These are phyloP conservation scores for Podospora pseudocomata DNA, from an alignment of 495 filamentous ascomycete species.

Conservation along the genomic window DNA sequence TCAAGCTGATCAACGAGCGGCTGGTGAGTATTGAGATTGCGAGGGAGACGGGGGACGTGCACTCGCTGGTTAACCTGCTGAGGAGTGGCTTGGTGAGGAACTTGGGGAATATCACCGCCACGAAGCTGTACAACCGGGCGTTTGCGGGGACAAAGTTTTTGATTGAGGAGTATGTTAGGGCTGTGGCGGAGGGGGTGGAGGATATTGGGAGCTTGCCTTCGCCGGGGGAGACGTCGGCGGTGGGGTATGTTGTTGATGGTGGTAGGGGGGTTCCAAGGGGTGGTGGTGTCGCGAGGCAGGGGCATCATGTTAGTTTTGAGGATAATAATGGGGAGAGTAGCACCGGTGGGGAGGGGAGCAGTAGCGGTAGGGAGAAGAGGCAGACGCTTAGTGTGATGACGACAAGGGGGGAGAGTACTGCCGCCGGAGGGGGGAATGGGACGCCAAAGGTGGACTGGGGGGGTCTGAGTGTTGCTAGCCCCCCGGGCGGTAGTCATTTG, in stretches of 20 bases:
- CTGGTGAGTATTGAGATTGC: slow-evolving; percentile 67
- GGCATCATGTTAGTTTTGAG: slow-evolving; percentile 15
- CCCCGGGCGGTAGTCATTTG: not conserved
- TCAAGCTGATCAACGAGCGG: slow-evolving; percentile 76
- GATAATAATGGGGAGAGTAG: slow-evolving; percentile 9
- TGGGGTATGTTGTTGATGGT: not conserved
- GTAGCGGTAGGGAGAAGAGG: not conserved
- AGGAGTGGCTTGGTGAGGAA: slow-evolving; percentile 87
- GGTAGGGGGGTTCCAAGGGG: not conserved
- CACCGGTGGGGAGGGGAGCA: not conserved
- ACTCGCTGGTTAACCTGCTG: slow-evolving; percentile 71
- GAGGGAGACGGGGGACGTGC: slow-evolving; percentile 71
- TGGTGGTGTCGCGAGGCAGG: not conserved
- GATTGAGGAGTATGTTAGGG: slow-evolving; percentile 87
- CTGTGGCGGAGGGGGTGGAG: slow-evolving; percentile 73
- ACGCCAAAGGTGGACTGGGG: not conserved
- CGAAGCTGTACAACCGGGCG: slow-evolving; percentile 78
- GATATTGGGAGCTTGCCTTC: slow-evolving; percentile 73
- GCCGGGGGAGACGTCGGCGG: slow-evolving; percentile 26
- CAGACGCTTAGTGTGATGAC: not conserved
- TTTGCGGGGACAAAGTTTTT: slow-evolving; percentile 87
- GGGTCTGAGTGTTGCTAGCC: slow-evolving; percentile 5
- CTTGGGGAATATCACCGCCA: slow-evolving; percentile 80
- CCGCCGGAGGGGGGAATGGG: not conserved
- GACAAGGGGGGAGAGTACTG: not conserved